phyloP scores from a whole-genome alignment of 306 rosid genomes.

The Malus orientalis region DNA sequence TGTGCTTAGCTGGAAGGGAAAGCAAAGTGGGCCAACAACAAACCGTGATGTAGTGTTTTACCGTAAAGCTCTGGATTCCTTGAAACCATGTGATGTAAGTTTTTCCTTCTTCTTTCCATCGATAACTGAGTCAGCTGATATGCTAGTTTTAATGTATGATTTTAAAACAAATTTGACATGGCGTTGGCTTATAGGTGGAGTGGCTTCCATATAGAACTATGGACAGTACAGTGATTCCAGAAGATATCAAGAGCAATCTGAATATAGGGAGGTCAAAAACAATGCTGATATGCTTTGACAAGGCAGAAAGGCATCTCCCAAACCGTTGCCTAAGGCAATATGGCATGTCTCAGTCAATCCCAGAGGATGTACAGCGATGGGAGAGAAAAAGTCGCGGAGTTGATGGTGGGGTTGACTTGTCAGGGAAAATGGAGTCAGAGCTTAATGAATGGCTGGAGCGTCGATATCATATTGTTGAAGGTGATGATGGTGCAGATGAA shows the following conservation, averaged over 20 bases:
- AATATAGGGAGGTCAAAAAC: conserved; percentile 82
- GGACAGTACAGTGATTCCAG: conserved; percentile 80
- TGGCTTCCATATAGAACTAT: conserved; percentile 92
- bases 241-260: conserved; percentile 64
- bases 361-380: conserved; percentile 91
- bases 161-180: conserved; percentile 19
- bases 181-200: conserved; percentile 59
- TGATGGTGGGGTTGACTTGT: conserved; percentile 97
- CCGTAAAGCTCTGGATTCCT: conserved; percentile 90
- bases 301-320: conserved; percentile 99
- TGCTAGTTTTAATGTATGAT: conserved; percentile 6
- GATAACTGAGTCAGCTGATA: conserved; percentile 1
- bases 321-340: conserved; percentile 86
- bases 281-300: conserved; percentile 95
- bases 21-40: conserved; percentile 93
- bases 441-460: conserved; percentile 81
- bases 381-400: conserved; percentile 99
- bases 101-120: not conserved
- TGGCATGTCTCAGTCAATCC: conserved; percentile 81
- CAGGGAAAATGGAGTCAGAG: conserved; percentile 90
- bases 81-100: conserved; percentile 81
- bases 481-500: conserved; percentile 70
- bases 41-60: conserved; percentile 96
- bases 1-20: conserved; percentile 97
- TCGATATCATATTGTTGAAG: conserved; percentile 57